Evolutionary conservation across 108 stramenopile species (phyloP).

Genomic region (Fistulifera pelliculosa): DNA sequence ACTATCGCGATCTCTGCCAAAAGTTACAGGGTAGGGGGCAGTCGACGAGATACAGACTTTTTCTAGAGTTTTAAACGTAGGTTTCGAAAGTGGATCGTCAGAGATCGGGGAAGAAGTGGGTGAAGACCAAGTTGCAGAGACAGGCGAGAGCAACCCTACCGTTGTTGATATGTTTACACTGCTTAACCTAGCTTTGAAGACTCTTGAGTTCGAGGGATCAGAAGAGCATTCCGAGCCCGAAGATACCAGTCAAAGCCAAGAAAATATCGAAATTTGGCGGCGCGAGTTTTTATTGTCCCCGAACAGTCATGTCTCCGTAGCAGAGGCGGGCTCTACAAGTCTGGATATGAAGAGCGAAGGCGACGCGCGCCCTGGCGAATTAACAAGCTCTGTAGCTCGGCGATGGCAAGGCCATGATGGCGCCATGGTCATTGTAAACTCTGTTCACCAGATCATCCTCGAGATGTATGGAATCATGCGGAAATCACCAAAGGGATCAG

Average conservation of each 20-base stretch:
- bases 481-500: constrained; percentile 29
- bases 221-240: constrained; percentile 31
- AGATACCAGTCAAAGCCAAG: not conserved
- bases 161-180: constrained; percentile 74
- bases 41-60: constrained; percentile 46
- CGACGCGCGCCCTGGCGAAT: too few relatives aligned
- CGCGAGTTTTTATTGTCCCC: constrained; percentile 7
- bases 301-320: too few relatives aligned
- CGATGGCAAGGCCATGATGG: constrained; percentile 80
- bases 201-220: constrained; percentile 76
- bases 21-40: constrained; percentile 46
- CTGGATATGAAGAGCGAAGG: too few relatives aligned
- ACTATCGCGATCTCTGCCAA: constrained; percentile 67
- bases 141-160: constrained; percentile 8
- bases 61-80: constrained; percentile 4
- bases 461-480: constrained; percentile 54
- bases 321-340: too few relatives aligned
- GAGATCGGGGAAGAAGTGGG: too few relatives aligned
- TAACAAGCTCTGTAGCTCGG: constrained; percentile 48
- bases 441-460: constrained; percentile 61
- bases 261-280: constrained; percentile 7
- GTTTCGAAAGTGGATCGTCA: too few relatives aligned
- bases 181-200: constrained; percentile 59
- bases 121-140: not conserved
- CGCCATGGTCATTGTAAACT: constrained; percentile 62